These are phyloP conservation scores for Linderniella brevidens DNA, from an alignment of 257 asterid genomes.

Conservation along the genomic window DNA sequence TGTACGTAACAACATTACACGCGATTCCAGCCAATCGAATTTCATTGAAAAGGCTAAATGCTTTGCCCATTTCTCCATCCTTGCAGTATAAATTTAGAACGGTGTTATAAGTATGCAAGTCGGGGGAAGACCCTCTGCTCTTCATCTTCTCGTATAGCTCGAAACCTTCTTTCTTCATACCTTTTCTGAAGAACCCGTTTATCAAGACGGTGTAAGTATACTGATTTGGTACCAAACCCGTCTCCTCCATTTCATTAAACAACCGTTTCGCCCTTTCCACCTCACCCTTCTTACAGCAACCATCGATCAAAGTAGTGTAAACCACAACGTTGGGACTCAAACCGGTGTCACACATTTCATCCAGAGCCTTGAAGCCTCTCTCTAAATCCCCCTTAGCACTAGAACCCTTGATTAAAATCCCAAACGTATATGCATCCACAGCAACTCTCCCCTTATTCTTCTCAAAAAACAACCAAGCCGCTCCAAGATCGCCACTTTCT, in stretches of 20 bases:
- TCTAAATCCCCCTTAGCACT: conserved; percentile 32
- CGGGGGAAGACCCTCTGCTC: conserved; percentile 40
- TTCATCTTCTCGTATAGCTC: conserved; percentile 54
- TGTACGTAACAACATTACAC: conserved; percentile 49
- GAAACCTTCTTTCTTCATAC: conserved; percentile 35
- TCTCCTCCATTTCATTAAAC: conserved; percentile 26
- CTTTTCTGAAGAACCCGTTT: conserved; percentile 43
- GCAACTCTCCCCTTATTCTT: conserved; percentile 19
- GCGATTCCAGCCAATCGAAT: conserved; percentile 42
- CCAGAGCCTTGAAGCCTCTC: conserved; percentile 33
- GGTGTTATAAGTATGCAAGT: conserved; percentile 34
- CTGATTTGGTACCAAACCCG: conserved; percentile 54
- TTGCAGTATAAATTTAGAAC: conserved; percentile 34
- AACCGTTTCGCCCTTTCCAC: conserved; percentile 31
- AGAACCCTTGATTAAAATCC: conserved; percentile 65
- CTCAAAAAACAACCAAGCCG: conserved; percentile 30
- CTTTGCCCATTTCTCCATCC: conserved; percentile 23
- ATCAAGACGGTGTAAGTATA: conserved; percentile 49
- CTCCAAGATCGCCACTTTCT: conserved; percentile 15
- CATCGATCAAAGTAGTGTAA: conserved; percentile 56
- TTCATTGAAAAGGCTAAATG: conserved; percentile 34
- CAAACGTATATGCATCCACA: conserved; percentile 47
- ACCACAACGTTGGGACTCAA: conserved; percentile 46
- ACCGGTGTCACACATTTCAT: conserved; percentile 25
- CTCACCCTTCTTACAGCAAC: conserved; percentile 43